Conservation (phyloP, 2,329 filamentous ascomycete species). For the Aspergillus awamori region DNA sequence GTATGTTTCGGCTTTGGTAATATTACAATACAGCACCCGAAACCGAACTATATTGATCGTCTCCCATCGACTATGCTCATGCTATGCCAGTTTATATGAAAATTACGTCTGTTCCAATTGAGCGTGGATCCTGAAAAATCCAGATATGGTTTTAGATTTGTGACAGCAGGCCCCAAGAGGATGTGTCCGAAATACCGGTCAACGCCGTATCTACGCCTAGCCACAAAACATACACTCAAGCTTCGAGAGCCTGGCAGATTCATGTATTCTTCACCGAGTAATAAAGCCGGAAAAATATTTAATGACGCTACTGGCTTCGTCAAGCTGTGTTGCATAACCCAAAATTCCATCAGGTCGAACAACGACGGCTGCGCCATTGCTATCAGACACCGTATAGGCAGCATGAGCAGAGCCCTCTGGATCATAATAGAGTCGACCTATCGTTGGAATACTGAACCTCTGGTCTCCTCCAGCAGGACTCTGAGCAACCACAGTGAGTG, state of each 20-base stretch:
- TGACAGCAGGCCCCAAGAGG: too few relatives aligned
- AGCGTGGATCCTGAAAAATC: too few relatives aligned
- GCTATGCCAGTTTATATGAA: too few relatives aligned
- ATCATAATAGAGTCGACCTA: slow-evolving; percentile 13
- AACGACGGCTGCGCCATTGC: slow-evolving; percentile 3
- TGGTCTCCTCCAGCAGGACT: slow-evolving; percentile 1
- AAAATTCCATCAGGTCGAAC: slow-evolving; percentile 13
- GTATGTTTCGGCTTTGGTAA: not conserved
- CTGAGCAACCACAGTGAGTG: slow-evolving; percentile 6
- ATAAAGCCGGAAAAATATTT: not conserved
- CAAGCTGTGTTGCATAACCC: not conserved
- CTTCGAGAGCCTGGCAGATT: too few relatives aligned
- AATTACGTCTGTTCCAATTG: too few relatives aligned
- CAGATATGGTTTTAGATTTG: too few relatives aligned
- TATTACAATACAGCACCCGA: not conserved
- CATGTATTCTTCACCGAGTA: not conserved
- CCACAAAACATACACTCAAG: too few relatives aligned
- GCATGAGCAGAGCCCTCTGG: slow-evolving; percentile 11
- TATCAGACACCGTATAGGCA: slow-evolving; percentile 7
- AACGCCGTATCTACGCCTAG: accelerated
- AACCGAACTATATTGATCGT: not conserved
- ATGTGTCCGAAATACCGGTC: too few relatives aligned
- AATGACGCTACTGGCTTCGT: not conserved
- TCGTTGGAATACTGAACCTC: slow-evolving; percentile 1
- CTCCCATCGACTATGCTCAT: too few relatives aligned